Evolutionary conservation across 345 rosid genomes (phyloP).

Genomic region (Gossypium sturtianum): DNA sequence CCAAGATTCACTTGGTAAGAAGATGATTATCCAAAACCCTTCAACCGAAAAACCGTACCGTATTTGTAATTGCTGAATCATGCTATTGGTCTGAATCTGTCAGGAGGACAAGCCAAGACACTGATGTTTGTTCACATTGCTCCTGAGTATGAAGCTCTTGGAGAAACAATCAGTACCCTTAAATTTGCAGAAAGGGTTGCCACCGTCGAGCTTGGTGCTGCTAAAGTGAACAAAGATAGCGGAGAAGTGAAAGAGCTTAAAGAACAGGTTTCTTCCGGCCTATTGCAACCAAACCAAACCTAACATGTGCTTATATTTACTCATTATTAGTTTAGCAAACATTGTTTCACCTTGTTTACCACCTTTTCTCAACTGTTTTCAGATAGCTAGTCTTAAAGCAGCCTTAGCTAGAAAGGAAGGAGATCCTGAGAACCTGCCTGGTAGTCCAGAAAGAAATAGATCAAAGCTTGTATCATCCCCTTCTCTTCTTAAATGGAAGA

Average conservation of each 20-base stretch:
- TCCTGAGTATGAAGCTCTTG: slow-evolving; percentile 80
- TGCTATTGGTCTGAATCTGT: slow-evolving; percentile 11
- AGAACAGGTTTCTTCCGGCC: slow-evolving; percentile 51
- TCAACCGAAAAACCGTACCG: not conserved
- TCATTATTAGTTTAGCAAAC: not conserved
- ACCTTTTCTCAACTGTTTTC: slow-evolving; percentile 6
- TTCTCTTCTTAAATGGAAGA: slow-evolving; percentile 36
- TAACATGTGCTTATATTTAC: not conserved
- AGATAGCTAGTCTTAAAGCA: slow-evolving; percentile 74
- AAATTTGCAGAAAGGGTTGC: slow-evolving; percentile 97
- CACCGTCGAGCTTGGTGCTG: slow-evolving; percentile 91
- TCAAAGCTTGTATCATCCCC: slow-evolving; percentile 44
- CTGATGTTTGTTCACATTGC: slow-evolving; percentile 93
- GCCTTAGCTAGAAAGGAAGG: slow-evolving; percentile 67
- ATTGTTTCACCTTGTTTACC: not conserved
- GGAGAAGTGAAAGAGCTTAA: slow-evolving; percentile 85
- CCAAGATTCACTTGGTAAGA: slow-evolving; percentile 90
- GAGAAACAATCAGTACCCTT: slow-evolving; percentile 88
- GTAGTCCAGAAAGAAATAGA: slow-evolving; percentile 42
- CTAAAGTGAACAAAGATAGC: slow-evolving; percentile 75
- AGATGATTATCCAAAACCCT: not conserved
- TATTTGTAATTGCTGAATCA: not conserved
- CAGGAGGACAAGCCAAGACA: slow-evolving; percentile 98
- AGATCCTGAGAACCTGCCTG: slow-evolving; percentile 34
- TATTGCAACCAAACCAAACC: not conserved